Percentiles rank a stretch among this genome's conserved stretches.
Conservation (phyloP, 148 eudicot genomes). For the Talinum fruticosum region DNA sequence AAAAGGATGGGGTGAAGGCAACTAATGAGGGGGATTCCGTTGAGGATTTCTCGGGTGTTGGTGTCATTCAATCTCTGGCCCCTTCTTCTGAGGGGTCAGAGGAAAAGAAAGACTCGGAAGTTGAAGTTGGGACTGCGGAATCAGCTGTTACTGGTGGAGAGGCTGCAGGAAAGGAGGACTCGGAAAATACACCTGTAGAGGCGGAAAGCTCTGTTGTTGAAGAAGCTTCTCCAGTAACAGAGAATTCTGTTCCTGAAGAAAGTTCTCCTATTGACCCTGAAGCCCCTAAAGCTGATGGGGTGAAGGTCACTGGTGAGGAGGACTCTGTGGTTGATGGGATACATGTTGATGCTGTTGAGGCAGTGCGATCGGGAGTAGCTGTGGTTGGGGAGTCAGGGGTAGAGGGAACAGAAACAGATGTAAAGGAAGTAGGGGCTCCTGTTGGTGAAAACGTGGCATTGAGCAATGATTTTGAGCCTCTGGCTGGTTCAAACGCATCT, state of each 20-base stretch:
- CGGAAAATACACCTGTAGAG: neutral
- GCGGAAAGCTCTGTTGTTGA: conserved; percentile 18
- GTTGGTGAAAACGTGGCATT: conserved; percentile 17
- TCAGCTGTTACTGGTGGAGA: conserved; percentile 23
- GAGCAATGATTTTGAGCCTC: conserved; percentile 30
- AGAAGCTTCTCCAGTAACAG: conserved; percentile 13
- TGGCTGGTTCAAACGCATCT: conserved; percentile 17
- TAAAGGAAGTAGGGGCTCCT: conserved; percentile 12
- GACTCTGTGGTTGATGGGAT: conserved; percentile 37
- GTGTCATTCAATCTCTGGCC: conserved; percentile 30
- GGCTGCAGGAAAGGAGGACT: neutral
- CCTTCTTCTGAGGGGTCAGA: conserved; percentile 32
- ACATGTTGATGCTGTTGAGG: conserved; percentile 29
- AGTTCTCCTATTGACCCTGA: conserved; percentile 11
- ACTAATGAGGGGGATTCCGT: conserved; percentile 33
- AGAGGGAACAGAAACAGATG: conserved; percentile 10
- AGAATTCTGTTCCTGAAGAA: conserved; percentile 26
- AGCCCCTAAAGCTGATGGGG: conserved; percentile 17
- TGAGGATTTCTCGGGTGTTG: conserved; percentile 29
- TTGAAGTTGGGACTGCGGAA: conserved; percentile 4
- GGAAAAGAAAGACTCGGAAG: conserved; percentile 23
- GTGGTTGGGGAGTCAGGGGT: conserved; percentile 26
- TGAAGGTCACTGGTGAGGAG: conserved; percentile 27
- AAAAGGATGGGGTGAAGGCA: conserved; percentile 25
- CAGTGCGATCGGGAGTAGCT: conserved; percentile 35